A percentile compares a stretch with the other conserved stretches of the same genome.
These are phyloP conservation scores for Trichosphaerium sp. DNA, from an alignment of 78 protist genomes.

Conservation along the genomic window DNA sequence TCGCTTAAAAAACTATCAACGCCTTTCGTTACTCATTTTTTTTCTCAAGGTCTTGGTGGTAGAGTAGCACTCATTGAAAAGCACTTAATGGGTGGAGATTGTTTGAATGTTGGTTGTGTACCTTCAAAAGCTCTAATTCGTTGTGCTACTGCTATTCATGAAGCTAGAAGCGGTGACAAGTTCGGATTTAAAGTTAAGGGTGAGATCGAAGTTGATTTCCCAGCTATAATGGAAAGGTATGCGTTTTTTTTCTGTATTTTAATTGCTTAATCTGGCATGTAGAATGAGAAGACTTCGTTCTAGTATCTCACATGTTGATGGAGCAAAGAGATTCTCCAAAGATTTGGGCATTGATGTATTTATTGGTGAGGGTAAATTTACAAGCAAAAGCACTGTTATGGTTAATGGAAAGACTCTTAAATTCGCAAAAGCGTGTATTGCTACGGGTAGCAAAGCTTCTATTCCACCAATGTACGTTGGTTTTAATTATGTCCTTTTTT, in stretches of 20 bases:
- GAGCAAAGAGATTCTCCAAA: constrained; percentile 9
- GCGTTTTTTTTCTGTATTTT: no score
- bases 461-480: no score
- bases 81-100: constrained; percentile 62
- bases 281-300: constrained; percentile 42
- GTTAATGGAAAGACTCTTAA: constrained; percentile 18
- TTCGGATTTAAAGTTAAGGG: constrained; percentile 4
- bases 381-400: not conserved
- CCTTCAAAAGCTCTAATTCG: constrained; percentile 48
- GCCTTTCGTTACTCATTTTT: not conserved
- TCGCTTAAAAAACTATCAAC: constrained; percentile 16
- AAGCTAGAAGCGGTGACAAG: not conserved
- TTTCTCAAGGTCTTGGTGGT: not conserved
- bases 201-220: constrained; percentile 28
- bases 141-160: not conserved
- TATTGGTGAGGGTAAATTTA: constrained; percentile 25
- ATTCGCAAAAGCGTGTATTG: constrained; percentile 27
- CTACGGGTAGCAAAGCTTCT: constrained; percentile 45
- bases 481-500: no score
- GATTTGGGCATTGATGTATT: constrained; percentile 32
- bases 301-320: constrained; percentile 18
- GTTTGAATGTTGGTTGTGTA: constrained; percentile 64
- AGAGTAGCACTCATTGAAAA: constrained; percentile 20
- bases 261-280: no score
- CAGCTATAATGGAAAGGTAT: constrained; percentile 40